phyloP scores from a whole-genome alignment of 257 asterid species.

The Ligustrum vulgare region DNA sequence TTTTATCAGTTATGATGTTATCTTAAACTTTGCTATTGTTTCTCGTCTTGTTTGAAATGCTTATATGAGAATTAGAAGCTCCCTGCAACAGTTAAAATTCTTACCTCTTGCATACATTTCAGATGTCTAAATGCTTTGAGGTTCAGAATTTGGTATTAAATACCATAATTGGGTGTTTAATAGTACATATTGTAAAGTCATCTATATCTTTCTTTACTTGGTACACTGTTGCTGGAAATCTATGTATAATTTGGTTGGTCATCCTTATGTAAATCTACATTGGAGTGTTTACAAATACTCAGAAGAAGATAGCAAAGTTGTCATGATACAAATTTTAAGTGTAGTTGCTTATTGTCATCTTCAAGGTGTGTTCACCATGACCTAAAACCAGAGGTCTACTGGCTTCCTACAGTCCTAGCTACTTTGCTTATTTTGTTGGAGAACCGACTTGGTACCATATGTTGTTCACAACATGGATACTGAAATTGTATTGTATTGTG shows the following conservation, averaged over 20 bases:
- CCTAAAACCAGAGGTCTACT: slow-evolving; percentile 65
- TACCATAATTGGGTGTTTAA: not conserved
- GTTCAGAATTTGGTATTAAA: not conserved
- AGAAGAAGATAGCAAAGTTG: slow-evolving; percentile 61
- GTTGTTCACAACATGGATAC: too few species aligned
- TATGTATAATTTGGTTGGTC: not conserved
- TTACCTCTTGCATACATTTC: not conserved
- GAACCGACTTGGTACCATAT: too few species aligned
- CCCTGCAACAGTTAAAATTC: not conserved
- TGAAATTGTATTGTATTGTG: too few species aligned
- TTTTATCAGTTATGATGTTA: not conserved
- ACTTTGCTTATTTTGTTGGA: not conserved
- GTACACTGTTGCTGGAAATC: not conserved
- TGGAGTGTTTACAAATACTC: slow-evolving; percentile 28
- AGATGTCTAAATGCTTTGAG: not conserved
- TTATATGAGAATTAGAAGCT: not conserved
- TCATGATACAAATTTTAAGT: slow-evolving; percentile 57
- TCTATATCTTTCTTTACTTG: not conserved
- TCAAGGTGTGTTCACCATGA: slow-evolving; percentile 77
- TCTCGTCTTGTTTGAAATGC: not conserved
- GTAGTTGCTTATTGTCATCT: slow-evolving; percentile 63
- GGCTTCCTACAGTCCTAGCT: too few species aligned
- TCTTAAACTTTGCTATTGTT: not conserved
- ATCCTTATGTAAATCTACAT: not conserved
- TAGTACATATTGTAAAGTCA: not conserved